Percentiles rank a stretch among this genome's conserved stretches.
These are phyloP conservation scores for Backusella circina DNA, from an alignment of 192 early-diverging fungal species.

Conservation along the genomic window DNA sequence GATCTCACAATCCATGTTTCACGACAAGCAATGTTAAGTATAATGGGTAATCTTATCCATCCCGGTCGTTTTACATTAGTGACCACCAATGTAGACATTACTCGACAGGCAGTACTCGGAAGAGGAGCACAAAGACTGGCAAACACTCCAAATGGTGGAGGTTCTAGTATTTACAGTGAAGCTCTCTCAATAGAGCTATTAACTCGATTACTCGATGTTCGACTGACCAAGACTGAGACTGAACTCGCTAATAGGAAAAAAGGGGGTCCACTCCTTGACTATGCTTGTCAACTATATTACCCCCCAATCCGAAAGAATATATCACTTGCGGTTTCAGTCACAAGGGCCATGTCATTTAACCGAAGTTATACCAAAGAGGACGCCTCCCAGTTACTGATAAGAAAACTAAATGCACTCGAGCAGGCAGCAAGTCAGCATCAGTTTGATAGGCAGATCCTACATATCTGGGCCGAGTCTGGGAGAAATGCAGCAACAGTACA, in stretches of 20 bases:
- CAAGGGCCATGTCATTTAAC: constrained; percentile 41
- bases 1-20: not conserved
- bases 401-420: constrained; percentile 40
- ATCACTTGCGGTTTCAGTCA: constrained; percentile 44
- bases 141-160: constrained; percentile 44
- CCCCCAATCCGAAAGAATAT: constrained; percentile 14
- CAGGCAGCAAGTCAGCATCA: constrained; percentile 36
- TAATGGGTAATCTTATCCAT: not conserved
- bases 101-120: not conserved
- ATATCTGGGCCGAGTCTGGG: constrained; percentile 48
- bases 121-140: not conserved
- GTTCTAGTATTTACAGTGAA: constrained; percentile 42
- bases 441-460: constrained; percentile 46
- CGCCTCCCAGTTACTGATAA: constrained; percentile 35
- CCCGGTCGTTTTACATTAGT: not conserved
- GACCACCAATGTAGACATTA: not conserved
- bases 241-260: constrained; percentile 40
- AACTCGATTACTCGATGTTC: constrained; percentile 38
- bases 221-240: constrained; percentile 48
- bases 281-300: constrained; percentile 24
- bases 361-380: constrained; percentile 34
- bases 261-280: constrained; percentile 48
- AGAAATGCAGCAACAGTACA: constrained; percentile 9
- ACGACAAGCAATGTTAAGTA: not conserved
- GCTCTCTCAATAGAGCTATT: constrained; percentile 45